These are phyloP conservation scores for Penicillium alfredii DNA, from an alignment of 495 filamentous ascomycete species.

Conservation along the genomic window DNA sequence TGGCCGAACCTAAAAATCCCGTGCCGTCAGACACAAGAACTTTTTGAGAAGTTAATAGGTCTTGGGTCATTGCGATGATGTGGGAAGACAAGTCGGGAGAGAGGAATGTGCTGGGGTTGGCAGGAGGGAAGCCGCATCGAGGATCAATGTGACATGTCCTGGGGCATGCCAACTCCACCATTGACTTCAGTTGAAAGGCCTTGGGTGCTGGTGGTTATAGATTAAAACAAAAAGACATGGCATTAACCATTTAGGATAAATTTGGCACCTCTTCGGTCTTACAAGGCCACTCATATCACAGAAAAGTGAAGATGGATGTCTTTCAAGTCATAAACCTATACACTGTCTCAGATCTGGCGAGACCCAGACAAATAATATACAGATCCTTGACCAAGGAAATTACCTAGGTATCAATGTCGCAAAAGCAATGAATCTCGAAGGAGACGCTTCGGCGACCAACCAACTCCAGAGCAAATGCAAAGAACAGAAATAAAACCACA, in stretches of 20 bases:
- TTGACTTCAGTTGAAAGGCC: too few relatives aligned
- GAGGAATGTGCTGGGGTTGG: too few relatives aligned
- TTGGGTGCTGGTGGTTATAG: too few relatives aligned
- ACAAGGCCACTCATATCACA: neutral
- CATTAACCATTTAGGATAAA: too few relatives aligned
- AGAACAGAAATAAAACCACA: conserved; percentile 18
- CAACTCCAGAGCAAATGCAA: conserved; percentile 45
- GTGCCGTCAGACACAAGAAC: conserved; percentile 52
- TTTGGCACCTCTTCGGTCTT: neutral
- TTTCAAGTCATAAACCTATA: conserved; percentile 28
- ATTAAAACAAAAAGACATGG: too few relatives aligned
- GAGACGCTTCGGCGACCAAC: conserved; percentile 35
- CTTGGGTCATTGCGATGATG: conserved; percentile 10
- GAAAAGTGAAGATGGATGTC: conserved; percentile 13
- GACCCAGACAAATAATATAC: conserved; percentile 36
- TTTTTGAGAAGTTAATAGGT: conserved; percentile 12
- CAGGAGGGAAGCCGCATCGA: too few relatives aligned
- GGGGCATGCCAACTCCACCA: conserved; percentile 12
- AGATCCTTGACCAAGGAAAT: conserved; percentile 30
- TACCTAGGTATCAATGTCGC: too few relatives aligned
- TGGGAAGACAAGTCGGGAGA: conserved; percentile 2
- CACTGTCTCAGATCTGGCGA: conserved; percentile 15
- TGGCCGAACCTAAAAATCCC: conserved; percentile 46
- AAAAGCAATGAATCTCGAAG: conserved; percentile 24
- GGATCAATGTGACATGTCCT: too few relatives aligned